Conservation (phyloP, 1,284 basidiomycete genomes). For the Cutaneotrichosporon mucoides region DNA sequence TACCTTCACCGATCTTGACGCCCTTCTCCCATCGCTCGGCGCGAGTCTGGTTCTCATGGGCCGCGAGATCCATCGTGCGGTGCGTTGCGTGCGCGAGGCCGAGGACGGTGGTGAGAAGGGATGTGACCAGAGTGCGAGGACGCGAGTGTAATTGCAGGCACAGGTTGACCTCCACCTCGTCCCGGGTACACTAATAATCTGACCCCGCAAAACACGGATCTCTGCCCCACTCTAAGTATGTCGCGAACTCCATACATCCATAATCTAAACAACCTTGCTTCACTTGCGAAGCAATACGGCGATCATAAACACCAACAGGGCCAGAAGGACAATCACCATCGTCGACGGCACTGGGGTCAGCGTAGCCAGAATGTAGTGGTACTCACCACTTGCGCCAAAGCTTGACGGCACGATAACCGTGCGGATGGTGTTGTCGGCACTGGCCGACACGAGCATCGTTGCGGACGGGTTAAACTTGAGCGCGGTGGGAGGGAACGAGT, state of each 20-base stretch:
- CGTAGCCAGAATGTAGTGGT: conserved; percentile 4
- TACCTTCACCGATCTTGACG: conserved; percentile 89
- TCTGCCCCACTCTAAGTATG: not conserved
- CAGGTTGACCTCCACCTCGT: not conserved
- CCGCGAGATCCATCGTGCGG: conserved; percentile 41
- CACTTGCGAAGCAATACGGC: conserved; percentile 7
- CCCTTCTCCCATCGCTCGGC: conserved; percentile 58
- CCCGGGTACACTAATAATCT: not conserved
- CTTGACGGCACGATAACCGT: conserved; percentile 66
- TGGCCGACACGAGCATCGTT: conserved; percentile 80
- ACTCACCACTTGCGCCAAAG: conserved; percentile 42
- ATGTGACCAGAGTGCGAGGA: too few species aligned
- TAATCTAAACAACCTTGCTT: not conserved
- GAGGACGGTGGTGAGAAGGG: not conserved
- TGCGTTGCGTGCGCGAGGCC: not conserved
- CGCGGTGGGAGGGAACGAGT: conserved; percentile 90
- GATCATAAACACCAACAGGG: conserved; percentile 7
- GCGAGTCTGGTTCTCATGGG: conserved; percentile 35
- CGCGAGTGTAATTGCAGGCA: too few species aligned
- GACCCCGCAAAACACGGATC: not conserved
- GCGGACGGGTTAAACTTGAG: conserved; percentile 81
- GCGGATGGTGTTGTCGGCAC: conserved; percentile 84
- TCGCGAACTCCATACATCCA: not conserved
- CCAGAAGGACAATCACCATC: conserved; percentile 7
- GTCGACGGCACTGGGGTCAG: not conserved